Evolutionary conservation across 2,329 filamentous ascomycete species (phyloP), one percentile per base, ranked within the genome.

Genomic region (Trichoderma afroharzianum): DNA sequence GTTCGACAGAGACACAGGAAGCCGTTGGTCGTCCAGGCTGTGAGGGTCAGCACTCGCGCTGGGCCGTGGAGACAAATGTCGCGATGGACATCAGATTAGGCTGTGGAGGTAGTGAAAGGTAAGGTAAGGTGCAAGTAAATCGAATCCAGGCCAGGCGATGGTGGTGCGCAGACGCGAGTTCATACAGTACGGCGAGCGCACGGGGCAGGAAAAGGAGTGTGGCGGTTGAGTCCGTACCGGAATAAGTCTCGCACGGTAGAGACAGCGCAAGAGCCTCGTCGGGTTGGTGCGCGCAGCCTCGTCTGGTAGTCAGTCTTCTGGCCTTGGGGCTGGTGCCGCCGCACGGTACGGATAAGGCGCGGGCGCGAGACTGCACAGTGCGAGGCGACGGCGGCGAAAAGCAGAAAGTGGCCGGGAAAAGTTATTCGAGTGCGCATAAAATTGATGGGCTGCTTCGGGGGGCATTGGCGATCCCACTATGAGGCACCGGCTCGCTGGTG

Each of bases 21-120:
- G 74, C 72, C 64, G 63, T 66, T 55, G 24, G 72, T 73, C 69
- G 64, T 74, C 74, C 71, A 58, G 64, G 69, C 69, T 67, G 39
- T 53, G 70, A 73, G 62, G 62, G 68, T 73, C 71, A 74, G 73
- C 75, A 70, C 71, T 75, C 72, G 74, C 74, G 73, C 73, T 74
- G 70, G 68, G 74, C 74, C 76, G 75, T 76, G 75, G 75, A 74
- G 74, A 75, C 75, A 59, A 72, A 73, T 71, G 73, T 75, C 73
- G 74, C 75, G 73, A 76, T 74, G 74, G 72, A 74, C 73, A 74
- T 75, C 71, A 68, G 72, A 74, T 72, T 72, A 71, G 68, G 71
- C 70, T 72, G 74, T 74, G 73, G 70, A 73, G 74, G 73, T 66
- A 67, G 59, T 70, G 67, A 72, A 73, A 72, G 71, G 63, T 66